A percentile compares a stretch with the other conserved stretches of the same genome.
phyloP scores from a whole-genome alignment of 108 stramenopile species.

The Discostella pseudostelligera region DNA sequence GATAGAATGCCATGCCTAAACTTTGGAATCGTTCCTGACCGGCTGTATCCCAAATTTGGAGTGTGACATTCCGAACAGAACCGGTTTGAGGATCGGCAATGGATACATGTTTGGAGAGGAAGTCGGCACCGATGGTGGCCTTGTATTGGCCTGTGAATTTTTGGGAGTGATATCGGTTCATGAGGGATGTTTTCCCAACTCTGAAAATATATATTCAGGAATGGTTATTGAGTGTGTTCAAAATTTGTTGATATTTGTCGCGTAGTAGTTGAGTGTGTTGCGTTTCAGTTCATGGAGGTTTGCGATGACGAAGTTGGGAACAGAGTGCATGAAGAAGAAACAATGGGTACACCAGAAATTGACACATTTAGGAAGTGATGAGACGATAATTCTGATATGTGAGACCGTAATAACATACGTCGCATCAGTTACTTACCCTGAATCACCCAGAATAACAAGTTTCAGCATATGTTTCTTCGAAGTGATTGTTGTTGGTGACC shows the following conservation, averaged over 20 bases:
- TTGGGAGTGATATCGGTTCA: constrained; percentile 97
- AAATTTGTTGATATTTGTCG: background rate
- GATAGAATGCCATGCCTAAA: constrained; percentile 96
- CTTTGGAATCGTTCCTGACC: constrained; percentile 98
- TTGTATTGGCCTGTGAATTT: constrained; percentile 96
- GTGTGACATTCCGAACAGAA: constrained; percentile 66
- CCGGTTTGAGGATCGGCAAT: constrained; percentile 65
- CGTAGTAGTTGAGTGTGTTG: background rate
- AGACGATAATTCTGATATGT: too few relatives aligned
- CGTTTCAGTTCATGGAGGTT: background rate
- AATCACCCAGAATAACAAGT: constrained; percentile 95
- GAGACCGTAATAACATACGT: background rate
- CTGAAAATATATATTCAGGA: constrained; percentile 30
- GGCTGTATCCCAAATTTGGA: constrained; percentile 99
- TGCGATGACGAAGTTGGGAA: too few relatives aligned
- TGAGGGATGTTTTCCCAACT: constrained; percentile 97
- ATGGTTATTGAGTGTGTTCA: too few relatives aligned
- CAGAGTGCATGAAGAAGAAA: too few relatives aligned
- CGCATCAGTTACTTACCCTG: constrained; percentile 56
- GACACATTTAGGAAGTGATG: too few relatives aligned
- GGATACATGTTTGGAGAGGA: constrained; percentile 87
- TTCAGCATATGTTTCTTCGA: constrained; percentile 89
- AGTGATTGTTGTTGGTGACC: constrained; percentile 18
- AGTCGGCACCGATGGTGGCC: constrained; percentile 99
- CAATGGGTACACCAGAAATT: too few relatives aligned